Percentiles rank a stretch among this genome's conserved stretches.
Conservation (phyloP, 768 basidiomycete genomes). For the Pleurotus platypus region DNA sequence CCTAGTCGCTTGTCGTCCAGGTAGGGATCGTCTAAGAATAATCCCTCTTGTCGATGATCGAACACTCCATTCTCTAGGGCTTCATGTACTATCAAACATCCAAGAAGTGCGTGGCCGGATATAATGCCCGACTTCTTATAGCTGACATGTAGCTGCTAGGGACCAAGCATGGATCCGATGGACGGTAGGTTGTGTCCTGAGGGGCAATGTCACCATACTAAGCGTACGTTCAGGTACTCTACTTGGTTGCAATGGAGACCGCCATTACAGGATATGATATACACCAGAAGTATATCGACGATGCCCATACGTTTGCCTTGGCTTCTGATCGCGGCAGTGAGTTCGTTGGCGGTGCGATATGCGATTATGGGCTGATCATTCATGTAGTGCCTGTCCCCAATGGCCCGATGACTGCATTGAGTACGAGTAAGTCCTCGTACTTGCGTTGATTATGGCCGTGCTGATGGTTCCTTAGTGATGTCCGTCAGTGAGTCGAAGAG, state of each 20-base stretch:
- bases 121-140: background rate
- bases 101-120: slow-evolving; percentile 10
- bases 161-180: slow-evolving; percentile 13
- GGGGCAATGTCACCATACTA: background rate
- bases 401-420: background rate
- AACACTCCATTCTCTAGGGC: slow-evolving; percentile 6
- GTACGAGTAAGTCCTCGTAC: background rate
- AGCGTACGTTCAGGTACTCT: slow-evolving; percentile 15
- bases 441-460: background rate
- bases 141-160: slow-evolving; percentile 2
- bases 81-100: slow-evolving; percentile 15
- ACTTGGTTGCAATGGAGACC: slow-evolving; percentile 21
- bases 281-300: slow-evolving; percentile 17
- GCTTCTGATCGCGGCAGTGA: slow-evolving; percentile 9
- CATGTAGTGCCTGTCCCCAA: background rate
- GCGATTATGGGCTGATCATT: background rate
- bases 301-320: background rate
- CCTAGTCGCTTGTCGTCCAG: background rate
- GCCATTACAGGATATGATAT: slow-evolving; percentile 18
- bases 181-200: slow-evolving; percentile 7
- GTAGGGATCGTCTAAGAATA: background rate
- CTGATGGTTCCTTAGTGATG: background rate
- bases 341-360: background rate
- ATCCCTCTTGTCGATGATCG: background rate
- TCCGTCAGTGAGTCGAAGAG: slow-evolving; percentile 1